phyloP scores from a whole-genome alignment of 306 rosid genomes.

The Fragaria iinumae region DNA sequence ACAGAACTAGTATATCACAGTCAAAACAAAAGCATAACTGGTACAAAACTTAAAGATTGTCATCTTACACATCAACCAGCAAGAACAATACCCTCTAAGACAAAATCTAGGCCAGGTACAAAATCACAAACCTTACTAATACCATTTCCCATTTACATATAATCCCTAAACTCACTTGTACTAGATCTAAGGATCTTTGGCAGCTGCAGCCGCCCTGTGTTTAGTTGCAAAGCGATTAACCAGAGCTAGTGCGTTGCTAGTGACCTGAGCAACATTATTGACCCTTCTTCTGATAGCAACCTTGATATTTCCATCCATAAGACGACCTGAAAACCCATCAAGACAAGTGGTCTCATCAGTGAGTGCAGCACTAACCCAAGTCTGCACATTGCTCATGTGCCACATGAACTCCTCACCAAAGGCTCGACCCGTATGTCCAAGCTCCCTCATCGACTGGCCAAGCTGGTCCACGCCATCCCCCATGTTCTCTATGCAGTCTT shows the following conservation, averaged over 20 bases:
- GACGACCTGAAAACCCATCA: constrained; percentile 51
- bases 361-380: constrained; percentile 85
- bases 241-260: constrained; percentile 79
- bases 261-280: constrained; percentile 57
- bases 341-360: constrained; percentile 75
- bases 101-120: constrained; percentile 14
- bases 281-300: constrained; percentile 40
- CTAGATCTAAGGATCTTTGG: constrained; percentile 12
- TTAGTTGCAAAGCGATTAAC: constrained; percentile 58
- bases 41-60: background rate
- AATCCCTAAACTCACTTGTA: background rate
- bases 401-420: constrained; percentile 56
- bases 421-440: constrained; percentile 38
- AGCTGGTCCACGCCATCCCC: constrained; percentile 63
- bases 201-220: constrained; percentile 23
- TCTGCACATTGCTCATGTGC: constrained; percentile 83
- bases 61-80: constrained; percentile 18
- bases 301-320: constrained; percentile 54
- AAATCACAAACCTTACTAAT: constrained; percentile 9
- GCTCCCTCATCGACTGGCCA: constrained; percentile 52
- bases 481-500: constrained; percentile 76
- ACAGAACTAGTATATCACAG: background rate
- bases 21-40: constrained; percentile 2
- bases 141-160: constrained; percentile 4
- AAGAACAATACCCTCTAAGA: background rate